These are phyloP conservation scores for Solidago caesia DNA, from an alignment of 129 eudicot genomes.

Conservation along the genomic window DNA sequence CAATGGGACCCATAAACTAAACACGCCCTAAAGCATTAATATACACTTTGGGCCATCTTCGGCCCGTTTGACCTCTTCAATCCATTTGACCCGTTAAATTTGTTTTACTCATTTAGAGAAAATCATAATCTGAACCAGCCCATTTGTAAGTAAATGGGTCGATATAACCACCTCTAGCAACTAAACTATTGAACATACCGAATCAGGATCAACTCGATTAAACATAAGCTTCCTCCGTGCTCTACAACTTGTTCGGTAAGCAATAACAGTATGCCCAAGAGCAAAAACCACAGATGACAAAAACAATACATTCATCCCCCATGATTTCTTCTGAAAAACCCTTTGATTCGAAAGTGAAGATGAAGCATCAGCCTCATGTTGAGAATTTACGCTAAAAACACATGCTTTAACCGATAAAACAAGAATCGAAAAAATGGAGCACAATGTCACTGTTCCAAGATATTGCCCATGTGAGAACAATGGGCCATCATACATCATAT, in stretches of 20 bases:
- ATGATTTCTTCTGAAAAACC: slow-evolving; percentile 85
- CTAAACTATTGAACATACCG: slow-evolving; percentile 45
- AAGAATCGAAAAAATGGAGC: slow-evolving; percentile 69
- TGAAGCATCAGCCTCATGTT: slow-evolving; percentile 79
- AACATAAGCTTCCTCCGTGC: slow-evolving; percentile 91
- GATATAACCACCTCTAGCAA: neutral
- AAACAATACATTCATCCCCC: slow-evolving; percentile 98
- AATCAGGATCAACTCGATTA: slow-evolving; percentile 82
- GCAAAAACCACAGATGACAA: slow-evolving; percentile 95
- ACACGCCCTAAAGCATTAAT: neutral
- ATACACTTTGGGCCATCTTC: neutral
- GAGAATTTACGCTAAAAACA: slow-evolving; percentile 77
- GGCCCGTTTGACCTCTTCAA: neutral
- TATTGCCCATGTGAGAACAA: slow-evolving; percentile 91
- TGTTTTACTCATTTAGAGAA: neutral
- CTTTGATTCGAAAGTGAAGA: slow-evolving; percentile 61
- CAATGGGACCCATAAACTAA: no score
- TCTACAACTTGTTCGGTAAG: slow-evolving; percentile 88
- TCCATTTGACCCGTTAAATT: neutral
- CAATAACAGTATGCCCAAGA: slow-evolving; percentile 92
- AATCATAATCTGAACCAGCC: neutral
- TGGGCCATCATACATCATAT: slow-evolving; percentile 78
- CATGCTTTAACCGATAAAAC: slow-evolving; percentile 84
- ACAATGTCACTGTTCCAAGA: slow-evolving; percentile 83
- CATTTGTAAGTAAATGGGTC: neutral